phyloP scores from a whole-genome alignment of 2,329 filamentous ascomycete species.

The Claviceps maximensis region DNA sequence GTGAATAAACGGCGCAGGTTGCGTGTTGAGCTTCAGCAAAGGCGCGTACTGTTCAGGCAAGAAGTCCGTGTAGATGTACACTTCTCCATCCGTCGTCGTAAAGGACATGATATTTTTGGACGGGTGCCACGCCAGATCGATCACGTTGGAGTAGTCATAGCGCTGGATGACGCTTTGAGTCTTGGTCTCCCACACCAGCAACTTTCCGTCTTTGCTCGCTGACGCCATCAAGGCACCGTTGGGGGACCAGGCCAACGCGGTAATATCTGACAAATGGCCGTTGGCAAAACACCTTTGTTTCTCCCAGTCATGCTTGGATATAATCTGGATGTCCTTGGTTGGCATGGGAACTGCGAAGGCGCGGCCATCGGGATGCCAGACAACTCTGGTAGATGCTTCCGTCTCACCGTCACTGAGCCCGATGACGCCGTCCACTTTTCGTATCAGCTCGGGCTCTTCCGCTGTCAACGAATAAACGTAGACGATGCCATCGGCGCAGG shows the following conservation, averaged over 20 bases:
- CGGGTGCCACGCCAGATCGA: conserved; percentile 84
- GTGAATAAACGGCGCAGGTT: conserved; percentile 76
- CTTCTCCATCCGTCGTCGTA: conserved; percentile 81
- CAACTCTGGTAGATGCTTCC: conserved; percentile 59
- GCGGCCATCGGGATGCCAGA: conserved; percentile 90
- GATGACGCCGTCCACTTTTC: conserved; percentile 77
- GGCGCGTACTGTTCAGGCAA: conserved; percentile 43
- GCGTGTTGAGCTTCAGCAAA: conserved; percentile 43
- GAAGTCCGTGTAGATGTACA: conserved; percentile 75
- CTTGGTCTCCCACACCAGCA: conserved; percentile 80
- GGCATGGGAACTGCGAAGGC: conserved; percentile 79
- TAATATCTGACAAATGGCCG: conserved; percentile 74
- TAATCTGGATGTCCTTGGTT: conserved; percentile 69
- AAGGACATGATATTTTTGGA: conserved; percentile 80
- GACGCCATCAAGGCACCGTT: conserved; percentile 80
- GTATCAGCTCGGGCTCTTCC: conserved; percentile 67
- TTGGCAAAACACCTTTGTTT: conserved; percentile 67
- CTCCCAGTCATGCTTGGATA: conserved; percentile 84
- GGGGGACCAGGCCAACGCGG: conserved; percentile 80
- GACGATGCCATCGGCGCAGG: conserved; percentile 76
- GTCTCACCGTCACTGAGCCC: conserved; percentile 59
- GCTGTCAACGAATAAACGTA: conserved; percentile 79
- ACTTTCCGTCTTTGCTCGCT: conserved; percentile 52
- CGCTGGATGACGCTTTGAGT: conserved; percentile 70
- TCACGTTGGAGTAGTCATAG: conserved; percentile 69